Base-by-base conservation (phyloP, 371 early-diverging fungal genomes). In the Apophysomyces sp. region DNA sequence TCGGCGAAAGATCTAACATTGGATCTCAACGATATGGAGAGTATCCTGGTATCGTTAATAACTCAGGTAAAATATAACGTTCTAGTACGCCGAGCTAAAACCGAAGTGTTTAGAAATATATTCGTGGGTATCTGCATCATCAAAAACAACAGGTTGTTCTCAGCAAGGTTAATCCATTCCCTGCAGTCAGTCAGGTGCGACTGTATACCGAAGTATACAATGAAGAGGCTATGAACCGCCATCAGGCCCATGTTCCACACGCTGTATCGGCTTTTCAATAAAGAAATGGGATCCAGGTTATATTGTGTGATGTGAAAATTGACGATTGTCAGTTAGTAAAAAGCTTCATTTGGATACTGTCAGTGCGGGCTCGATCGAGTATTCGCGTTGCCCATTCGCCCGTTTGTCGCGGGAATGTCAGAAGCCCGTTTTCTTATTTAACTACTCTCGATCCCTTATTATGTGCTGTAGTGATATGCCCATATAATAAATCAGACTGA, bases 111-210 rank as follows among this genome's bases (percentile, higher is more conserved):
- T 67, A 87, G 87, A 93, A 92, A 2, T 92, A 86, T 63, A 81
- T 96, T 49, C 90, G 89, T 52, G 97, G 96, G 0, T 95, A 97
- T 68, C 58, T 97, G 34, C 90, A 93, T 7, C 92, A 90, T 62
- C 92, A 93, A 67, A 85, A 89, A 60, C 80, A 84, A 49, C 81
- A 83, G 16, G 67, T 92, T 1, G 96, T 97, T 0, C 73, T 94
- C 12, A 89, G 90, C 68, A 81, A 86, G 58, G 82, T 83, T 27
- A 82, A 89, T 39, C 89, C 96, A 9, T 96, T 96, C 63, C 96
- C 96, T 6, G 55, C 71, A 16, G 63, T 74, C 9, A 26, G 52
- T 15, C 61, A 69, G 15, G 64, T 78, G 2, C 49, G 55, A 2
- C 53, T 66, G 12, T 51, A 55, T 4, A 32, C 39, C 4, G 69